These are phyloP conservation scores for Hibiscus tridactylites DNA, from an alignment of 345 rosid species.

Conservation along the genomic window DNA sequence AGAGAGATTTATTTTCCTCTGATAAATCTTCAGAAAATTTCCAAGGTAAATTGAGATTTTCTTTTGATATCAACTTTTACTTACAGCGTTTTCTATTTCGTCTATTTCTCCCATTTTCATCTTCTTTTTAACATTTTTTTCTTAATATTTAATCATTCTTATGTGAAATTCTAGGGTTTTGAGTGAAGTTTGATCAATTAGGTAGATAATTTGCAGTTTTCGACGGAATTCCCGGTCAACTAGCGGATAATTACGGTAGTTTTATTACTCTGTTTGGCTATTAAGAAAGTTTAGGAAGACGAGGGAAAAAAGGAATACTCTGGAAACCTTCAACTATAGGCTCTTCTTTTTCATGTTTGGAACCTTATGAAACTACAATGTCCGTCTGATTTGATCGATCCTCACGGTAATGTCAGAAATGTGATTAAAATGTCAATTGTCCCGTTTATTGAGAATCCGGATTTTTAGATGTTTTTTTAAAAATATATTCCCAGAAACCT, in stretches of 20 bases:
- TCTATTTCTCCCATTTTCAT: too few species aligned
- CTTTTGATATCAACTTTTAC: not conserved
- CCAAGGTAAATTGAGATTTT: not conserved
- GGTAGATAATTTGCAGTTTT: not conserved
- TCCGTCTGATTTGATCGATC: too few species aligned
- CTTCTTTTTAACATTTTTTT: too few species aligned
- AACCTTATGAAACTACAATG: too few species aligned
- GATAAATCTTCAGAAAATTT: not conserved
- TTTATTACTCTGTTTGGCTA: not conserved
- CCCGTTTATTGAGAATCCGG: too few species aligned
- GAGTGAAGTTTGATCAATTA: not conserved
- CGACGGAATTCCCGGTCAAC: too few species aligned
- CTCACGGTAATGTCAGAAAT: too few species aligned
- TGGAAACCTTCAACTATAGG: not conserved
- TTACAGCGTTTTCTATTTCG: too few species aligned
- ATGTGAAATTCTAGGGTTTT: not conserved
- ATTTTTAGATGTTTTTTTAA: not conserved
- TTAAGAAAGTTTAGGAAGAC: conserved; percentile 1
- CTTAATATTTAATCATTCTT: not conserved
- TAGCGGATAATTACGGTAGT: not conserved
- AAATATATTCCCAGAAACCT: not conserved
- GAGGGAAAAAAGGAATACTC: not conserved
- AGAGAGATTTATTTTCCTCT: not conserved
- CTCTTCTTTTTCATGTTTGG: not conserved
- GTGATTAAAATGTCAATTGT: too few species aligned